A percentile compares a stretch with the other conserved stretches of the same genome.
Conservation (phyloP, 148 eudicot genomes). For the Heliamphora exappendiculata region DNA sequence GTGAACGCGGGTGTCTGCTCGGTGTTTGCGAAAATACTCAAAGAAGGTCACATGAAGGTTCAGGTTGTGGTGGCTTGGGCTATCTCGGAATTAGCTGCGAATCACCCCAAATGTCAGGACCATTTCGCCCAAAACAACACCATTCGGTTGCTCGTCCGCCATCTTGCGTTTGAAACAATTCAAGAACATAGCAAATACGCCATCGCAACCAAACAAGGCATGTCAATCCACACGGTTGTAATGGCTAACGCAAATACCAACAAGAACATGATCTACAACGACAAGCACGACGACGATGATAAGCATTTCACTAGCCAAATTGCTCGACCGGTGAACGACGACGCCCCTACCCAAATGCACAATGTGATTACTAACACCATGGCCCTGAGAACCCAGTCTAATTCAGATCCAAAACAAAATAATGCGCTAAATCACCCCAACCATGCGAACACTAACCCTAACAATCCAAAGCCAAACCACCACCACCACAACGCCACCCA, state of each 20-base stretch:
- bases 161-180: constrained; percentile 80
- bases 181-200: constrained; percentile 74
- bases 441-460: not conserved
- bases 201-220: constrained; percentile 36
- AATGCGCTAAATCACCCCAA: not conserved
- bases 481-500: not conserved
- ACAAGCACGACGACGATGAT: constrained; percentile 21
- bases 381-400: constrained; percentile 18
- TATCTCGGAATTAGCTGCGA: constrained; percentile 58
- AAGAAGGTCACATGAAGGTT: constrained; percentile 77
- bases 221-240: constrained; percentile 49
- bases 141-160: constrained; percentile 63
- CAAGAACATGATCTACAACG: not conserved
- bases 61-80: constrained; percentile 86
- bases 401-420: not conserved
- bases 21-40: constrained; percentile 70
- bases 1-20: constrained; percentile 64
- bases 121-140: constrained; percentile 69
- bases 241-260: constrained; percentile 25
- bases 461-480: constrained; percentile 1
- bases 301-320: constrained; percentile 1
- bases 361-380: constrained; percentile 30
- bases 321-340: constrained; percentile 15
- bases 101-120: constrained; percentile 70
- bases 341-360: constrained; percentile 20